Conservation (phyloP, 2,329 filamentous ascomycete genomes). For the Claviceps digitariae region DNA sequence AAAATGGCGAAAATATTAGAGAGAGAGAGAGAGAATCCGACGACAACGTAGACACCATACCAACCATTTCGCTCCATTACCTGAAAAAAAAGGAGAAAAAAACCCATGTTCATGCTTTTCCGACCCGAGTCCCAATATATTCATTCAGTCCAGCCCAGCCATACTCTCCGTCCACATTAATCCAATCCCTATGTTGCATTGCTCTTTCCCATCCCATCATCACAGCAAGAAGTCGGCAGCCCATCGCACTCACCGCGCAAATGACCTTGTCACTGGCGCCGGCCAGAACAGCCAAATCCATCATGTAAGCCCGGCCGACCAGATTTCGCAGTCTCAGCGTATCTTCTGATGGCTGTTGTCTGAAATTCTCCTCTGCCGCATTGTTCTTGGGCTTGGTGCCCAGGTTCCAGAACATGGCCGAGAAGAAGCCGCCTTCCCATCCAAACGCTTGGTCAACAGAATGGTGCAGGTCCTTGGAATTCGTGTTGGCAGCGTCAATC, state of each 20-base stretch:
- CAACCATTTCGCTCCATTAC: not conserved
- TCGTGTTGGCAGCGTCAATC: constrained; percentile 25
- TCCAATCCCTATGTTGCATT: constrained; percentile 49
- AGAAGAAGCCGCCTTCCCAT: constrained; percentile 83
- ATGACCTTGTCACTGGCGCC: constrained; percentile 56
- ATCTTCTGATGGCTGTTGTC: constrained; percentile 27
- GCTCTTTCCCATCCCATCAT: constrained; percentile 76
- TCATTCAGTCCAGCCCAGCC: constrained; percentile 41
- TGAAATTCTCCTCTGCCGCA: constrained; percentile 15
- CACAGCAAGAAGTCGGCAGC: constrained; percentile 63
- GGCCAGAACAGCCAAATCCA: constrained; percentile 65
- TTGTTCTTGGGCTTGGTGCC: constrained; percentile 36
- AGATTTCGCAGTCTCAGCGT: constrained; percentile 58
- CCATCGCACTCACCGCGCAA: constrained; percentile 60
- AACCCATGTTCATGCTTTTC: not conserved
- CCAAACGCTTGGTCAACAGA: constrained; percentile 67
- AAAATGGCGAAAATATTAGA: not conserved
- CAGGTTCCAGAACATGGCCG: constrained; percentile 67
- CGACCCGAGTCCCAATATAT: constrained; percentile 8
- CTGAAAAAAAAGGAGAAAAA: not conserved
- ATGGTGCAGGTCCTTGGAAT: constrained; percentile 41
- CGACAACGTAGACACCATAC: too few species aligned
- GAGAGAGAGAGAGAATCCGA: not conserved
- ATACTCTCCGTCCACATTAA: constrained; percentile 64
- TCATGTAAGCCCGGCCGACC: constrained; percentile 66